Evolutionary conservation across 345 rosid species (phyloP), one percentile per base, ranked within the genome.

Genomic region (Lenwebbia sp.): DNA sequence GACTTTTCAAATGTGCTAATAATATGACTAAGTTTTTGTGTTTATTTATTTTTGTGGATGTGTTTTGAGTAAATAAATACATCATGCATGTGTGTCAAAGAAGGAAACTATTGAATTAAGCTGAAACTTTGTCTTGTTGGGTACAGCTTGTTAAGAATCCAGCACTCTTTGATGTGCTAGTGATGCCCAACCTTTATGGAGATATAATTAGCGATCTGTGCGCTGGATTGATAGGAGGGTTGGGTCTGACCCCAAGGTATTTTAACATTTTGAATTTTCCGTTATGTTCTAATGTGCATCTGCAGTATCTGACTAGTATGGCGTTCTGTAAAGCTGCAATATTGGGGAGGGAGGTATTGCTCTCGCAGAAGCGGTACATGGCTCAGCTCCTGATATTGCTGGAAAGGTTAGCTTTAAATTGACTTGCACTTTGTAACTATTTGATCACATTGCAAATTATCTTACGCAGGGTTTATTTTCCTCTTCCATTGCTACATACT

Each of bases 331-430:
- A 96, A 96, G 99, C 93, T 95, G 97, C 93, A 95, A 95, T 88
- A 95, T 95, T 25, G 99, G 99, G 21, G 98, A 98, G 90, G 98
- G 97, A 89, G 99, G 98, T 56, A 96, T 96, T 76, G 99, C 99
- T 37, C 98, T 98, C 83, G 99, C 99, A 82, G 99, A 98, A 93
- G 99, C 99, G 85, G 99, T 98, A 14, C 99, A 98, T 86, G 99
- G 99, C 84, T 98, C 99, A 83, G 99, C 99, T 52, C 99, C 99
- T 89, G 99, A 98, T 91, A 98, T 98, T 84, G 98, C 99, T 55
- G 99, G 99, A 86, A 98, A 95, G 94, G 98, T 98, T 90, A 83
- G 94, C 89, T 88, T 86, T 83, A 30, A 37, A 70, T 41, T 7
- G 76, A 41, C 50, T 25, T 54, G 75, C 76, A 19, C 10, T 52